A percentile compares a stretch with the other conserved stretches of the same genome.
Evolutionary conservation across 148 eudicot genomes (phyloP).

Genomic region (Silene uniflora): DNA sequence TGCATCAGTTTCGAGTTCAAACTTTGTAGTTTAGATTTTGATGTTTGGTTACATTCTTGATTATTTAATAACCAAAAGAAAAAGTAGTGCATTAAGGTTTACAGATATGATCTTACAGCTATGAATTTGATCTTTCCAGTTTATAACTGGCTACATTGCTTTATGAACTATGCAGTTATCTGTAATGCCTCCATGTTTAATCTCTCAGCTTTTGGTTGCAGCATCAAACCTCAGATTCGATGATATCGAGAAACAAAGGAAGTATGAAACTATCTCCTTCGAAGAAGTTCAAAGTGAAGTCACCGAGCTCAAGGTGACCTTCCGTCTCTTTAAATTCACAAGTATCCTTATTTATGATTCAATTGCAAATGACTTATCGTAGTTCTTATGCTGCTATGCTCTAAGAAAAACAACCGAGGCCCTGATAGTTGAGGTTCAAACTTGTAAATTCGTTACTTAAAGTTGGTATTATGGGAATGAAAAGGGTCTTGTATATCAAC

Average conservation of each 20-base stretch:
- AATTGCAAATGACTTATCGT: neutral
- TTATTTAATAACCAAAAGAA: neutral
- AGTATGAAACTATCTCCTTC: slow-evolving; percentile 60
- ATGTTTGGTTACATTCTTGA: neutral
- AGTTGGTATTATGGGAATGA: neutral
- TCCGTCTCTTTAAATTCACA: slow-evolving; percentile 5
- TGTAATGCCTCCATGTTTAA: slow-evolving; percentile 10
- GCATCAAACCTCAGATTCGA: slow-evolving; percentile 77
- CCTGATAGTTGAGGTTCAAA: neutral
- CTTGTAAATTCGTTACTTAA: neutral
- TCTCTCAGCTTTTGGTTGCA: slow-evolving; percentile 38
- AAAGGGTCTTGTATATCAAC: neutral
- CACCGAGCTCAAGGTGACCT: slow-evolving; percentile 63
- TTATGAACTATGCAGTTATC: neutral
- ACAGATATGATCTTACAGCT: neutral
- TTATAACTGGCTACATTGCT: neutral
- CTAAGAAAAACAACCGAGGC: neutral
- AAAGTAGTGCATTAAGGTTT: neutral
- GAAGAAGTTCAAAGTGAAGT: slow-evolving; percentile 56
- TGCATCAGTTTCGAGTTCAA: slow-evolving; percentile 1
- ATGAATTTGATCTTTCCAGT: neutral
- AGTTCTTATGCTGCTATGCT: neutral
- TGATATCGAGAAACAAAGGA: slow-evolving; percentile 60
- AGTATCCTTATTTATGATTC: neutral
- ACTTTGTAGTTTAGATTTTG: neutral